Conservation (phyloP, 192 early-diverging fungal genomes). For the Umbelopsis vinacea region DNA sequence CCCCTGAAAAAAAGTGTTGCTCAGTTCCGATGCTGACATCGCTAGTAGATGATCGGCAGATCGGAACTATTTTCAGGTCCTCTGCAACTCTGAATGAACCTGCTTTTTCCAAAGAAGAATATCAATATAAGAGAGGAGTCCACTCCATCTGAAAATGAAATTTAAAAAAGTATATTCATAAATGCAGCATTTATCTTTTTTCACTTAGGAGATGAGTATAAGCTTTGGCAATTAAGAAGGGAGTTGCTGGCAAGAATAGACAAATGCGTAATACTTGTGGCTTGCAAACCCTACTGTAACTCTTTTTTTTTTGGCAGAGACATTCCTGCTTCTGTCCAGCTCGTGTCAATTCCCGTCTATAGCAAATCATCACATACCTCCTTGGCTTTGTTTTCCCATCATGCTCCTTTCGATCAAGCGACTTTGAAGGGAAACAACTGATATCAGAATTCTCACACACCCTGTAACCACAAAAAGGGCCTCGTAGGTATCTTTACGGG, state of each 20-base stretch:
- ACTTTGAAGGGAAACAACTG: too few relatives aligned
- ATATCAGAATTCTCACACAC: too few relatives aligned
- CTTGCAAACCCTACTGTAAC: not conserved
- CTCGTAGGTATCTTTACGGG: too few relatives aligned
- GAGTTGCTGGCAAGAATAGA: not conserved
- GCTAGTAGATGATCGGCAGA: not conserved
- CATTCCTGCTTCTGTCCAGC: not conserved
- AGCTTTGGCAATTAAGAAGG: not conserved
- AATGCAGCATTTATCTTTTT: not conserved
- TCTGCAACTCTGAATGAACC: not conserved
- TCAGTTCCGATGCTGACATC: not conserved
- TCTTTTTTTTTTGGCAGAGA: not conserved
- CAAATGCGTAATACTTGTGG: not conserved
- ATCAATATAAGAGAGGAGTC: too few relatives aligned
- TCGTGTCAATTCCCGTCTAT: constrained; percentile 8
- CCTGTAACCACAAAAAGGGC: too few relatives aligned
- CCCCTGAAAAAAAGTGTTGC: not conserved
- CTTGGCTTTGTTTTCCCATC: not conserved
- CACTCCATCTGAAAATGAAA: too few relatives aligned
- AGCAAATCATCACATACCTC: constrained; percentile 7
- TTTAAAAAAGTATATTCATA: not conserved
- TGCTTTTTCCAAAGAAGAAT: not conserved
- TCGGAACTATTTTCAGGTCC: not conserved
- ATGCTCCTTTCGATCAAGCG: not conserved
- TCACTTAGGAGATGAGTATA: not conserved